Evolutionary conservation across 202 grass and related monocot genomes (phyloP).

Genomic region (Bolboschoenoplectus hybrid): DNA sequence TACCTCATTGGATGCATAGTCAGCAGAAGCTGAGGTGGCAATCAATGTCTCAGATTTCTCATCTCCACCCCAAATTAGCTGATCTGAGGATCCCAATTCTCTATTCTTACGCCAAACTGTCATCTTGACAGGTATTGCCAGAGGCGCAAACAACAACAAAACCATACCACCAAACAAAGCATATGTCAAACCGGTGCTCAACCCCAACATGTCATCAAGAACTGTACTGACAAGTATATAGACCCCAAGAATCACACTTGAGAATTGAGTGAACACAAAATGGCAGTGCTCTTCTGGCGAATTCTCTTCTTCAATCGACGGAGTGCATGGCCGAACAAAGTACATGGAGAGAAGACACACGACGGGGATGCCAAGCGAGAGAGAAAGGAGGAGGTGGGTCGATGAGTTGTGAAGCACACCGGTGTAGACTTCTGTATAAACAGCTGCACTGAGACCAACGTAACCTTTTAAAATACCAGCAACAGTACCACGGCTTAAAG

Average conservation of each 20-base stretch:
- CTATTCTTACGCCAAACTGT: constrained; percentile 74
- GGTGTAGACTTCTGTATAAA: constrained; percentile 84
- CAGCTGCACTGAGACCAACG: constrained; percentile 85
- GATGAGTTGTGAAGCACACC: constrained; percentile 80
- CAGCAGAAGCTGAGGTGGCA: constrained; percentile 38
- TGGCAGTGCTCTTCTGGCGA: constrained; percentile 61
- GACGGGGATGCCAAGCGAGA: constrained; percentile 70
- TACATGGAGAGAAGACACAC: constrained; percentile 84
- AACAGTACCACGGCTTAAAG: constrained; percentile 87
- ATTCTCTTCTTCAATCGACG: constrained; percentile 84
- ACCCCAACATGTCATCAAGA: constrained; percentile 58
- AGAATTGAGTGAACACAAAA: constrained; percentile 88
- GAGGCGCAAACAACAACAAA: constrained; percentile 83
- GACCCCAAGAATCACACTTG: constrained; percentile 72
- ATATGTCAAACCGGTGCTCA: constrained; percentile 55
- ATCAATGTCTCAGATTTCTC: constrained; percentile 71
- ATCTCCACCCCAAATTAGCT: constrained; percentile 47
- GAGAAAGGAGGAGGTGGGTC: constrained; percentile 72
- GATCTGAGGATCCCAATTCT: constrained; percentile 40
- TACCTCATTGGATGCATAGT: constrained; percentile 68
- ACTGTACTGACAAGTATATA: constrained; percentile 76
- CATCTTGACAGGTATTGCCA: constrained; percentile 95
- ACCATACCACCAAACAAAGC: constrained; percentile 86
- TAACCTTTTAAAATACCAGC: constrained; percentile 97
- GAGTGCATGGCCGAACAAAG: constrained; percentile 84